Conservation (phyloP, 176 grass and related monocot genomes). For the Urochloa ruziziensis region DNA sequence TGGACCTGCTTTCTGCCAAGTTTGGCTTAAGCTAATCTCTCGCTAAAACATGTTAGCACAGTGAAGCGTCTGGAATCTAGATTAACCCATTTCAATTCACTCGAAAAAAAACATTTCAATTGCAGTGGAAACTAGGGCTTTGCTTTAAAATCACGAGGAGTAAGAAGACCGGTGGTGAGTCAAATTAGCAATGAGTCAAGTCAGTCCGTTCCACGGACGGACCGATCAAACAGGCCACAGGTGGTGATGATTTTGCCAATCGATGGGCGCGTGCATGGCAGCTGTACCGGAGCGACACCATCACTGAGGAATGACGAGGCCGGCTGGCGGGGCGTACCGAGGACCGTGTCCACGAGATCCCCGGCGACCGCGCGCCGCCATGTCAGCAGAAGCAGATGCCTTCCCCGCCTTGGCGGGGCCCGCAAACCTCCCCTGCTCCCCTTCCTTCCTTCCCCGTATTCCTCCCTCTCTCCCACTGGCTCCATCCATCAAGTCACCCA, state of each 20-base stretch:
- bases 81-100: no score
- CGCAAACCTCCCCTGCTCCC: not conserved
- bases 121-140: no score
- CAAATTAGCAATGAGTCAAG: not conserved
- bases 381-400: slow-evolving; percentile 37
- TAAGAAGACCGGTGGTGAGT: not conserved
- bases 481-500: slow-evolving; percentile 37
- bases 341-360: slow-evolving; percentile 36
- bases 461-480: not conserved
- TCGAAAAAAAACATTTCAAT: no score
- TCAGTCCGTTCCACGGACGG: not conserved
- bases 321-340: not conserved
- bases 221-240: not conserved
- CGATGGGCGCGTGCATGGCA: not conserved
- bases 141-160: not conserved
- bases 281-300: not conserved
- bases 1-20: not conserved
- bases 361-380: not conserved
- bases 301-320: not conserved
- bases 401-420: not conserved
- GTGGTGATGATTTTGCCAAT: not conserved
- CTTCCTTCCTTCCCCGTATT: not conserved
- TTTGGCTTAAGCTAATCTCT: not conserved
- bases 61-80: not conserved
- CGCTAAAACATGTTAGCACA: not conserved